phyloP scores from a whole-genome alignment of 441 rosid species.

The Croton setiger region DNA sequence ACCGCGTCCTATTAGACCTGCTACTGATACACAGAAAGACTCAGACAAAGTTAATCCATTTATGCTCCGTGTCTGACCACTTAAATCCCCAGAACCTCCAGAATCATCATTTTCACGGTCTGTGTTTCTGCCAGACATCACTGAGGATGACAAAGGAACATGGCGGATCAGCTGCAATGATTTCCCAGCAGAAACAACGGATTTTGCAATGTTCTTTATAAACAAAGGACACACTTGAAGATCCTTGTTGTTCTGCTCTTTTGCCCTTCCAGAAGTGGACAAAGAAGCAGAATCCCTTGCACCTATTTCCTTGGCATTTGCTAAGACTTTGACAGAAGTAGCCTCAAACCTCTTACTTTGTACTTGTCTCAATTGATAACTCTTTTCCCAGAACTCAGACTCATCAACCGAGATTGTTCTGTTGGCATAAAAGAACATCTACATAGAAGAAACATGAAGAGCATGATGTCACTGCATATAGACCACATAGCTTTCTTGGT shows the following conservation, averaged over 20 bases:
- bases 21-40: conserved; percentile 67
- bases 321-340: conserved; percentile 24
- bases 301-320: conserved; percentile 39
- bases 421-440: conserved; percentile 85
- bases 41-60: conserved; percentile 73
- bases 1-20: conserved; percentile 73
- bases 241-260: conserved; percentile 45
- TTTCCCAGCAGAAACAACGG: conserved; percentile 94
- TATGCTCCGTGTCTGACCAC: conserved; percentile 30
- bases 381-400: conserved; percentile 95
- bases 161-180: conserved; percentile 85
- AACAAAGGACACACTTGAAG: conserved; percentile 62
- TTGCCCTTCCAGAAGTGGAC: conserved; percentile 41
- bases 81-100: conserved; percentile 26
- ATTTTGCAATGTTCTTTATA: conserved; percentile 63
- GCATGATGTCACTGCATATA: conserved; percentile 2
- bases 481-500: background rate
- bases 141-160: conserved; percentile 41
- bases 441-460: conserved; percentile 21
- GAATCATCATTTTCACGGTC: conserved; percentile 30
- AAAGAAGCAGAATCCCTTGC: conserved; percentile 39
- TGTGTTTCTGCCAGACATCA: conserved; percentile 31
- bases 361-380: conserved; percentile 57
- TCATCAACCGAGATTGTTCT: conserved; percentile 59
- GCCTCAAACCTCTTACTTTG: conserved; percentile 35